Evolutionary conservation across 176 grass and related monocot species (phyloP), one percentile per base, ranked within the genome.

Genomic region (Olyra latifolia): DNA sequence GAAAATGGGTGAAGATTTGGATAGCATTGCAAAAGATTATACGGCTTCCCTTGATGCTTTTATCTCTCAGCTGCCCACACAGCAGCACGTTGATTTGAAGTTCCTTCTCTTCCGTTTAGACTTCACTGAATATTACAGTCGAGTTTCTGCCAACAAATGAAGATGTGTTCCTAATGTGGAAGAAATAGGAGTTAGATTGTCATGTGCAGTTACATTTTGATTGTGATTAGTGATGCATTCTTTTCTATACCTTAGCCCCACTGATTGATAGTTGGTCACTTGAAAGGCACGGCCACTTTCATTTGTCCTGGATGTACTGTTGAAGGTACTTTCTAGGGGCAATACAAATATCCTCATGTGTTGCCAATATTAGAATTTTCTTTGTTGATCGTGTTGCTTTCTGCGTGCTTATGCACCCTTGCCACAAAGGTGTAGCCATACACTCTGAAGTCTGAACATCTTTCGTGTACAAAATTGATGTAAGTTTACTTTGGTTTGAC

Each of bases 1-100:
- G 62, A 91, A 86, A 91, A 98, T 98, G 95, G 88, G 90, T 87
- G 92, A 93, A 89, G 95, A 98, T 66, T 64, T 98, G 92, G 92
- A 95, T 71, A 88, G 69, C 76, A 93, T 98, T 3, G 88, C 90
- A 11, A 98, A 89, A 89, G 95, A 95, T 50, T 95, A 93, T 87
- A 93, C 90, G 35, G 54, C 86, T 72, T 98, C 92, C 64, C 92
- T 98, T 58, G 86, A 89, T 87, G 85, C 74, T 20, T 98, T 98
- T 87, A 98, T 98, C 69, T 87, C 90, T 45, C 90, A 93, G 74
- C 82, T 98, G 75, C 92, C 95, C 17, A 59, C 89, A 86, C 95
- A 98, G 77, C 95, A 98, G 22, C 95, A 98, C 75, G 90, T 98
- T 38, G 95, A 95, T 73, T 76, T 98, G 71, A 98, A 98, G 65